Base-by-base conservation (phyloP, 177 flowering plant genomes). In the Vitis hybrid region DNA sequence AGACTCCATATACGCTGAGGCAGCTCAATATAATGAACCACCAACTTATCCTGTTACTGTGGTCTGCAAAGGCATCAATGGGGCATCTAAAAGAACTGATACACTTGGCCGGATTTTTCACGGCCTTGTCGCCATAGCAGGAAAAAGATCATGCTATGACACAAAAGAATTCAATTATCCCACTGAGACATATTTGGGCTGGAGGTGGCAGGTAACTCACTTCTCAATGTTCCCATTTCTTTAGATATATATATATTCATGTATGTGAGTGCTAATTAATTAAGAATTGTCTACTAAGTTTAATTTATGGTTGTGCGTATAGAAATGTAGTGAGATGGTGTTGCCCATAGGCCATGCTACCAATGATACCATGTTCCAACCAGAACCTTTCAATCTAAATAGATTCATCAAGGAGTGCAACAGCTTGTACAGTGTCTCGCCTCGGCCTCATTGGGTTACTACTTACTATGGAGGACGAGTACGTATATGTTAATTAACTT, bases 171-270 rank as follows among this genome's bases (percentile, higher is more conserved):
- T 1, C 59, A 65, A 12, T 5, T 12, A 55, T 50, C 58, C 66
- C 13, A 15, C 61, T 63, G 76, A 76, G 59, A 64, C 74, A 2
- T 9, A 2, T 54, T 4, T 48, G 2, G 79, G 75, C 0, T 81
- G 86, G 84, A 56, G 58, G n/a, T 83, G 86, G 86, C 86, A 83
- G 82, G 86, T 83, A 70, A 46, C 35, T 50, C 10, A 0, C 14
- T 0, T 46, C 11, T 27, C 52, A 10, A 55, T 15, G 3, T 11
- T 12, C 14, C 15, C 1, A 14, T 20, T 18, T 61, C 49, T 61
- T 14, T 41, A 11, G 32, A 13, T 21, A 20, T 20, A 20, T 20
- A 35, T 35, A 35, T 73, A 27, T 58, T 27, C 13, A 54, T 49
- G 9, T 7, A 11, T 49, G 9, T 7, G 8, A 13, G 18, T 46